Evolutionary conservation across 2,329 filamentous ascomycete species (phyloP).

Genomic region (Venturiaceae sp.): DNA sequence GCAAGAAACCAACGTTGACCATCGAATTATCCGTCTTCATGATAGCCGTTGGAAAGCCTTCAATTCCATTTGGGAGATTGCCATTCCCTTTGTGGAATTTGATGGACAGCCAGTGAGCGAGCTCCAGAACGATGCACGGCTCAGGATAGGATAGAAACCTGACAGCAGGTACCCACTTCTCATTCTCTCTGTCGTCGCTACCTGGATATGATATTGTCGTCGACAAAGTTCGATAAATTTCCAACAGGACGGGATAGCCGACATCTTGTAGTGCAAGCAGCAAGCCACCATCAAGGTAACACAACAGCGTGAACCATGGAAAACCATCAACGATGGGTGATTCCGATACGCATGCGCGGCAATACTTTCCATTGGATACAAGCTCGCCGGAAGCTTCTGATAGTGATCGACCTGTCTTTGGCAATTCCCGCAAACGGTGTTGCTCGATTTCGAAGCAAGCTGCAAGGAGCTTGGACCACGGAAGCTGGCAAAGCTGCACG

Average conservation of each 20-base stretch:
- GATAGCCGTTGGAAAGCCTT: too few relatives aligned
- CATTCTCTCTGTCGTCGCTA: neutral
- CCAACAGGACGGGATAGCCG: neutral
- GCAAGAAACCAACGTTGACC: neutral
- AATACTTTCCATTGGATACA: neutral
- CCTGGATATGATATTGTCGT: neutral
- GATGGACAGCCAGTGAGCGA: neutral
- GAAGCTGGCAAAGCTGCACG: neutral
- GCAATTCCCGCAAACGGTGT: neutral
- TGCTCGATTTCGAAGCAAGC: neutral
- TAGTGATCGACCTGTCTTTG: neutral
- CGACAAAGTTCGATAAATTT: neutral
- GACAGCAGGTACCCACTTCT: neutral
- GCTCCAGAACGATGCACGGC: neutral
- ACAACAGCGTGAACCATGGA: neutral
- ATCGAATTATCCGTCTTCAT: too few relatives aligned
- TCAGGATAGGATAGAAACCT: neutral
- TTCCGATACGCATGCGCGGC: neutral
- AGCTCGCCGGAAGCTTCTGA: neutral
- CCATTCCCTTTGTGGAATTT: too few relatives aligned
- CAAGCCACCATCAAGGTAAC: neutral
- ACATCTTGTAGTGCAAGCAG: neutral
- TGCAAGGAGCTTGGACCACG: neutral
- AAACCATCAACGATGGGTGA: neutral
- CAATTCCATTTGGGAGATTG: too few relatives aligned